These are phyloP conservation scores for Suhomyces bokatorum DNA, from an alignment of 1,139 yeast species.

Conservation along the genomic window DNA sequence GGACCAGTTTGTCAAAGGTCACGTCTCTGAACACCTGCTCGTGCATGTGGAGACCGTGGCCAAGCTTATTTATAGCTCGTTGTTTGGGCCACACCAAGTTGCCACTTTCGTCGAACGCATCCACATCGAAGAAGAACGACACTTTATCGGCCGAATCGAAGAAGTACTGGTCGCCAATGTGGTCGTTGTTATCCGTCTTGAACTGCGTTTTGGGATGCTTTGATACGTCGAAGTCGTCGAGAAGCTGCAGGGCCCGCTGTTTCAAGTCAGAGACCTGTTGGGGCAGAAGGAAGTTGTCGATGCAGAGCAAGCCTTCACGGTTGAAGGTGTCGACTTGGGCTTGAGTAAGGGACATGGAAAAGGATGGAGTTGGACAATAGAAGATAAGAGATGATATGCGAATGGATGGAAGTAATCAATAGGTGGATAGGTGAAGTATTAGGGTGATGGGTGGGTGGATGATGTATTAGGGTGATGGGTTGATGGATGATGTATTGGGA, in stretches of 20 bases:
- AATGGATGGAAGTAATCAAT: too few species aligned
- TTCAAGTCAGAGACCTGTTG: conserved; percentile 44
- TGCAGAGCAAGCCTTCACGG: conserved; percentile 61
- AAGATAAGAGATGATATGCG: too few species aligned
- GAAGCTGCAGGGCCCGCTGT: conserved; percentile 43
- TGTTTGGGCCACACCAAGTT: conserved; percentile 53
- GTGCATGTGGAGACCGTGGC: conserved; percentile 69
- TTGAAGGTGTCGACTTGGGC: conserved; percentile 49
- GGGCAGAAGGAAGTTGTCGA: conserved; percentile 53
- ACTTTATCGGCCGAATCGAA: conserved; percentile 69
- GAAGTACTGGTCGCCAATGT: conserved; percentile 75
- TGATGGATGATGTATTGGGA: too few species aligned
- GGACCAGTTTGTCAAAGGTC: conserved; percentile 54
- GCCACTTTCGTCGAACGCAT: conserved; percentile 59
- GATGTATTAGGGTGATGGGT: too few species aligned
- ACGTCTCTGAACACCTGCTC: conserved; percentile 49
- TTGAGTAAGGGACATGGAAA: conserved; percentile 20
- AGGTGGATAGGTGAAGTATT: too few species aligned
- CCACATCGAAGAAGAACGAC: conserved; percentile 70
- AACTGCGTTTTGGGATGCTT: conserved; percentile 74
- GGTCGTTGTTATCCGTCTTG: conserved; percentile 64
- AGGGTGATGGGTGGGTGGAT: too few species aligned
- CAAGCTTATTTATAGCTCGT: conserved; percentile 70
- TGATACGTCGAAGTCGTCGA: conserved; percentile 50
- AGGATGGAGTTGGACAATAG: too few species aligned